Base-by-base conservation (phyloP, 345 rosid genomes). In the Punica granatum region DNA sequence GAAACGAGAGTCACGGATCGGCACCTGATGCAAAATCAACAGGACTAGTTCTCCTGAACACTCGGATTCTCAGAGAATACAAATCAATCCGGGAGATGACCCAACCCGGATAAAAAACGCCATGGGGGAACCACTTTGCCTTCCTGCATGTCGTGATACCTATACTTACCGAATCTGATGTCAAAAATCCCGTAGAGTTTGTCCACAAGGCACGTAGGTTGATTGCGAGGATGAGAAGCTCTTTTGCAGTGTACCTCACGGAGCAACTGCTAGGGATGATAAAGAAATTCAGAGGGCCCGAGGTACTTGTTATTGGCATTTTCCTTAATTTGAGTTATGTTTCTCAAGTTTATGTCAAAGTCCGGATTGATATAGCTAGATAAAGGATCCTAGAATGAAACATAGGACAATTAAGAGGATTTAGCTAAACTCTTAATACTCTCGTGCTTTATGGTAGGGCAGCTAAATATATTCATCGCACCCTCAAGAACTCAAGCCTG, bases 401-500 rank as follows among this genome's bases (percentile, higher is more conserved):
- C n/a, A n/a, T n/a, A n/a, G n/a, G n/a, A n/a, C n/a, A n/a, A n/a
- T n/a, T n/a, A n/a, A n/a, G n/a, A n/a, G n/a, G n/a, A n/a, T n/a
- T n/a, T n/a, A n/a, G n/a, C n/a, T 8, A 41, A 8, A 26, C 0
- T 39, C n/a, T 54, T 21, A 15, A 59, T 68, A 10, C 16, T 4
- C 39, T 60, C 21, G 3, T 21, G 26, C 25, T 15, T 19, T 69
- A 69, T 82, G 82, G 74, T 23, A 6, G 62, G 44, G 68, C 78
- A 3, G 77, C 87, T 0, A 77, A 42, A 28, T 69, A 79, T 70
- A 66, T 83, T 32, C 66, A 69, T n/a, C 60, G 59, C 60, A 80
- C 89, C n/a, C 16, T 79, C 16, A 79, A 54, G 51, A 85, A 79
- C 61, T 71, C 83, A 26, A 85, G 87, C 85, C 73, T 83, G 85